Percentiles rank a stretch among this genome's conserved stretches.
These are phyloP conservation scores for Tremellales sp. DNA, from an alignment of 1,284 basidiomycete species.

Conservation along the genomic window DNA sequence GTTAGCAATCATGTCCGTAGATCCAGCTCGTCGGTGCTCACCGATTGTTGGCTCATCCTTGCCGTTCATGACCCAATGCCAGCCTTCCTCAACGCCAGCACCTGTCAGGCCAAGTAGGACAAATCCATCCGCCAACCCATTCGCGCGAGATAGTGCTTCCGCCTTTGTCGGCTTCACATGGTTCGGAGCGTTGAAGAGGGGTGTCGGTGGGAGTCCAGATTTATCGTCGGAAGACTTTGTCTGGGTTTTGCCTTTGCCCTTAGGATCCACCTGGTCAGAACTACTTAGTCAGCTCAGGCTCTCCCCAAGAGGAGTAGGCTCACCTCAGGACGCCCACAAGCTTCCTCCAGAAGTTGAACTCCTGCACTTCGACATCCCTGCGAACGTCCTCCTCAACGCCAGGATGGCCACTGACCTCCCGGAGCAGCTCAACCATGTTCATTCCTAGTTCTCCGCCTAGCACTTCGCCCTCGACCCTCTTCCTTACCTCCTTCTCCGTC, in stretches of 20 bases:
- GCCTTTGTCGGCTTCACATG: constrained; percentile 50
- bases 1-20: no score
- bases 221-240: neutral
- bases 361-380: constrained; percentile 39
- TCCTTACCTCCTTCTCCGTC: constrained; percentile 63
- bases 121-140: constrained; percentile 44
- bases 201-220: constrained; percentile 5
- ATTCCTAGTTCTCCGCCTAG: constrained; percentile 44
- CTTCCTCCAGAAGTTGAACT: constrained; percentile 41
- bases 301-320: no score
- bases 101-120: constrained; percentile 36
- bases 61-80: constrained; percentile 65
- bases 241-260: constrained; percentile 3
- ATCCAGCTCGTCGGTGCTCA: constrained; percentile 42
- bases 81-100: constrained; percentile 36
- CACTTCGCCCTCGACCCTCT: constrained; percentile 51
- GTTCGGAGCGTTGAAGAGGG: constrained; percentile 41
- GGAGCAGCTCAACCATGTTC: constrained; percentile 30
- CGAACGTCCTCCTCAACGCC: constrained; percentile 29
- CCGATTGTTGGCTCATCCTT: constrained; percentile 66
- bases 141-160: constrained; percentile 42
- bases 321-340: constrained; percentile 15
- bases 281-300: no score
- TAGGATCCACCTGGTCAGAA: no score
- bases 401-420: constrained; percentile 37